Conservation (phyloP, 164 flowering plant genomes). For the Macadamia tetraphylla region DNA sequence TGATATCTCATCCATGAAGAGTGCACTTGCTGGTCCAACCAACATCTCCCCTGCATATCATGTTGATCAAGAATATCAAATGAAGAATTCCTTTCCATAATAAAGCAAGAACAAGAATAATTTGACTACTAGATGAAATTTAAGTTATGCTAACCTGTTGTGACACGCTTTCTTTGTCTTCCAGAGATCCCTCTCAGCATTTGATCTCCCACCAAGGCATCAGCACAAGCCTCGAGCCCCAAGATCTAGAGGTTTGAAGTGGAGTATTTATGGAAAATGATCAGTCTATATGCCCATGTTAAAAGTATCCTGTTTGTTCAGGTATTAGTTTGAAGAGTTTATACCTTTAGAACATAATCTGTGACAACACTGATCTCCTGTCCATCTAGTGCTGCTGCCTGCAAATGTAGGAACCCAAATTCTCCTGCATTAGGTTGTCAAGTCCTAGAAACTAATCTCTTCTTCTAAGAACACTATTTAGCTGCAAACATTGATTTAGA, state of each 20-base stretch:
- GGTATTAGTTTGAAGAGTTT: neutral
- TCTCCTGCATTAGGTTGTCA: neutral
- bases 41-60: conserved; percentile 60
- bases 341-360: conserved; percentile 32
- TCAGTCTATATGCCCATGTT: neutral
- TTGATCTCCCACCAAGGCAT: conserved; percentile 16
- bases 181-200: conserved; percentile 16
- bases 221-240: conserved; percentile 9
- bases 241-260: conserved; percentile 8
- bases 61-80: neutral
- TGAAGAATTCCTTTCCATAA: neutral
- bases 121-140: neutral
- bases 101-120: neutral
- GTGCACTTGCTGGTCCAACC: conserved; percentile 67
- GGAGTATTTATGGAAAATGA: neutral
- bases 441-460: neutral
- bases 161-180: conserved; percentile 4
- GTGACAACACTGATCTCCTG: conserved; percentile 32
- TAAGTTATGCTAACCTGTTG: conserved; percentile 2
- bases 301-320: neutral
- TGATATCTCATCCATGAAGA: conserved; percentile 90
- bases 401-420: neutral
- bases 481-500: too few species aligned
- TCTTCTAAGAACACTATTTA: neutral
- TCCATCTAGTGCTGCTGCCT: conserved; percentile 44